Evolutionary conservation across 2,329 filamentous ascomycete species (phyloP), one percentile per base, ranked within the genome.

Genomic region (Cadophora malorum): DNA sequence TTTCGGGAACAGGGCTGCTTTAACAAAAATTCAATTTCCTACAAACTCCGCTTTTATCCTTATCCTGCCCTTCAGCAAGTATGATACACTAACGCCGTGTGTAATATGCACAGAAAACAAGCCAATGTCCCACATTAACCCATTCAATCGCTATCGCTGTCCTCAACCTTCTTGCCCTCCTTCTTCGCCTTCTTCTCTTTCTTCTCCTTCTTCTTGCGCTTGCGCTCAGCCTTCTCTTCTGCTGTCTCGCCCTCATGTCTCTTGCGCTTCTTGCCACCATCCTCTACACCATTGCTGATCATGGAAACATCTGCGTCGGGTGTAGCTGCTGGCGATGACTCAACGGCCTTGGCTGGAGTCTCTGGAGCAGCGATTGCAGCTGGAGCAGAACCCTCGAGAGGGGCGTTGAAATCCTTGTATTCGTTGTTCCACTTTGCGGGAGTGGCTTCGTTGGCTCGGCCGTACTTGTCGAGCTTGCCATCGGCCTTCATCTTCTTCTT

Each of bases 401-500:
- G 83, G 50, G 86, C 86, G 77, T 86, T 90, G 83, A 90, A 97
- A 83, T 98, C 96, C 82, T 94, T 95, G 87, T 99, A 99, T 74
- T 92, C 91, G 47, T 87, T 83, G 75, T 92, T 94, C 96, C 96
- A 99, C 82, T 96, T 93, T 76, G 94, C 89, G 31, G 96, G 96
- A 5, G 96, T 99, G 72, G 90, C 89, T 80, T 97, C 95, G 81
- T 98, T 99, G 76, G 92, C 82, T 68, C 94, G 91, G 74, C 96
- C 96, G 76, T 89, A 98, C 90, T 99, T 99, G 85, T 99, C 96
- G 69, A 99, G 91, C 84, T 97, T 97, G 81, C 96, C 96, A 74
- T 93, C 92, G 64, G 94, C 93, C 89, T 98, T 98, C 85, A 99
- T 90, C 89, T 98, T 97, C 91, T 99, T 99, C 90, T 99, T 99